Conservation (phyloP, 371 early-diverging fungal genomes). For the Zancudomyces culisetae region DNA sequence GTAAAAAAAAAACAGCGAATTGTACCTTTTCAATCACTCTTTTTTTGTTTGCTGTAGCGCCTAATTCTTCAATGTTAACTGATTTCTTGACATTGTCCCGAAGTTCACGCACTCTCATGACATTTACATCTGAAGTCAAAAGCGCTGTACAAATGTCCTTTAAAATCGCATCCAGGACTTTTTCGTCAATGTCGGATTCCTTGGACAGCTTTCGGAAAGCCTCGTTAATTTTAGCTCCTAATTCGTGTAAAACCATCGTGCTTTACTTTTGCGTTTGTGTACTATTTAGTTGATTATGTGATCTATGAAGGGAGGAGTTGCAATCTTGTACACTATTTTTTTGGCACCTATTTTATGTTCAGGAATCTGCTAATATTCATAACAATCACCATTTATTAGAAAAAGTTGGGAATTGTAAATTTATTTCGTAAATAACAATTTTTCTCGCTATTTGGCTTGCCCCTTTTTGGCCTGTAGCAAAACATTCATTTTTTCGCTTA, state of each 20-base stretch:
- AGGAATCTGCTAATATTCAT: too few species aligned
- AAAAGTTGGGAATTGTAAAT: too few species aligned
- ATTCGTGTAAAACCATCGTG: conserved; percentile 72
- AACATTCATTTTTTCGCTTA: too few species aligned
- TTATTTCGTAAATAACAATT: too few species aligned
- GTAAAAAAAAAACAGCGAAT: conserved; percentile 24
- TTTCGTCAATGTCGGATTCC: conserved; percentile 75
- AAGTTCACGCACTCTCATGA: conserved; percentile 65
- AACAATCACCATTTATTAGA: too few species aligned
- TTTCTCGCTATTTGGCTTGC: too few species aligned
- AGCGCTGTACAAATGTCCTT: conserved; percentile 81
- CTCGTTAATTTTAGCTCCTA: conserved; percentile 72
- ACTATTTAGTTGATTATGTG: not conserved
- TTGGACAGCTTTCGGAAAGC: conserved; percentile 61
- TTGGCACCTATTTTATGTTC: too few species aligned
- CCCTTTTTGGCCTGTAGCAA: too few species aligned
- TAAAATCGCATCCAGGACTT: conserved; percentile 70
- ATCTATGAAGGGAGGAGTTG: conserved; percentile 19
- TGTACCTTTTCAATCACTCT: conserved; percentile 61
- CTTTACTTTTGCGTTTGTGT: not conserved
- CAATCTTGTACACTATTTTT: too few species aligned
- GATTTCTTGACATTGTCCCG: conserved; percentile 70
- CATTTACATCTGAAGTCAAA: conserved; percentile 89
- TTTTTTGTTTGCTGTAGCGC: conserved; percentile 63
- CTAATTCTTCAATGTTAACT: conserved; percentile 65